A percentile compares a stretch with the other conserved stretches of the same genome.
Evolutionary conservation across 768 basidiomycete species (phyloP).

Genomic region (Trametes maxima): DNA sequence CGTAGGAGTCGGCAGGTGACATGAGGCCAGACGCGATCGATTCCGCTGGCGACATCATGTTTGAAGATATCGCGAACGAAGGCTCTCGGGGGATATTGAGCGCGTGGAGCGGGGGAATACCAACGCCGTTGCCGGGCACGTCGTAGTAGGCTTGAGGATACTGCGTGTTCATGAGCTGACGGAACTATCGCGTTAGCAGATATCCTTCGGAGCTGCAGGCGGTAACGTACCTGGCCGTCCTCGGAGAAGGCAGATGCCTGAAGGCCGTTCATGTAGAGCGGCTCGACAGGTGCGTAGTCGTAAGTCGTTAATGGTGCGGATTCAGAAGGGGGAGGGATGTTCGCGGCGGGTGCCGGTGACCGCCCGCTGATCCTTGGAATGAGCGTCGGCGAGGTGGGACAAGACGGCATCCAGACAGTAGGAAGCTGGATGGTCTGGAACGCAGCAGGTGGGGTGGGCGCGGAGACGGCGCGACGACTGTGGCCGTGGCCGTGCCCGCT

Average conservation of each 20-base stretch:
- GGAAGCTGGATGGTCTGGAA: constrained; percentile 73
- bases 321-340: constrained; percentile 43
- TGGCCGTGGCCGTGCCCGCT: constrained; percentile 28
- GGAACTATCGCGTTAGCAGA: background rate
- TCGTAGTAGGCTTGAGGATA: constrained; percentile 17
- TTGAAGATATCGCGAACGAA: constrained; percentile 21
- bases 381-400: constrained; percentile 61
- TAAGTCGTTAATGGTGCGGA: constrained; percentile 45
- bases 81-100: constrained; percentile 44
- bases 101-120: constrained; percentile 51
- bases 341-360: constrained; percentile 46
- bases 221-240: constrained; percentile 43
- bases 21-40: constrained; percentile 46
- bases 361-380: constrained; percentile 62
- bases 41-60: constrained; percentile 30
- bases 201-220: constrained; percentile 37
- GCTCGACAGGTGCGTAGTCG: constrained; percentile 55
- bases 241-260: constrained; percentile 34
- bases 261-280: constrained; percentile 43
- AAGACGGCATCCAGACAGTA: constrained; percentile 62
- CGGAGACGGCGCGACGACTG: constrained; percentile 51
- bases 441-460: constrained; percentile 64
- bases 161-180: constrained; percentile 5
- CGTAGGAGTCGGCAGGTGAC: constrained; percentile 50
- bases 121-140: constrained; percentile 8